Evolutionary conservation across 805 yeast genomes (phyloP), one percentile per base, ranked within the genome.

Genomic region (Maudiozyma bulderi): DNA sequence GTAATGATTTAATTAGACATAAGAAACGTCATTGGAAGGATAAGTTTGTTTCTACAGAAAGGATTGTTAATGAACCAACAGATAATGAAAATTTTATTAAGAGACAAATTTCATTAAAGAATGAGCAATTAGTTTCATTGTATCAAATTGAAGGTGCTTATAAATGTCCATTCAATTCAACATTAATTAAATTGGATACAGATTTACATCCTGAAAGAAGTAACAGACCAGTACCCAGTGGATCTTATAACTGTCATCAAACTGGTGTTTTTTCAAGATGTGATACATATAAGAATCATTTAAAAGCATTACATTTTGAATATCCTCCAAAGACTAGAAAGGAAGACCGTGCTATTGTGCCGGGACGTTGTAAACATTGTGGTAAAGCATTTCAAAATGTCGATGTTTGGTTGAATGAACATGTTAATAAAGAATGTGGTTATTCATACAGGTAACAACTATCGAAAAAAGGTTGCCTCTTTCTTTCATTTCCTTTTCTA

Each of bases 241-340:
- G 59, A 1, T 49, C 54, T 5, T 43, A 43, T 28, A 54, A 53
- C 37, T 88, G 95, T 61, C 96, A 88, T 62, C 77, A 78, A 48
- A 79, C 86, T 6, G 96, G 96, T 5, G 80, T 84, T 33, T 88
- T 88, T 60, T 80, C 88, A 8, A 74, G 96, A 43, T 84, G 95
- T 63, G 96, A 88, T 63, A 89, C 96, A 3, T 88, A 80, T 68
- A 89, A 88, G 62, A 88, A 88, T 65, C 96, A 88, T 67, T 71
- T 88, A 52, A 86, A 85, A 64, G 91, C 95, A 1, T 74, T 88
- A 52, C 96, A 88, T 61, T 88, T 89, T 64, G 82, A 78, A 52
- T 88, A 87, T 65, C 96, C 96, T 3, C 75, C 76, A 40, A 95
- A 93, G 8, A 87, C 95, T 5, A 78, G 80, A 61, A 86, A 87